phyloP scores from a whole-genome alignment of 2,329 filamentous ascomycete species.

The Teratosphaeria epicoccoides region DNA sequence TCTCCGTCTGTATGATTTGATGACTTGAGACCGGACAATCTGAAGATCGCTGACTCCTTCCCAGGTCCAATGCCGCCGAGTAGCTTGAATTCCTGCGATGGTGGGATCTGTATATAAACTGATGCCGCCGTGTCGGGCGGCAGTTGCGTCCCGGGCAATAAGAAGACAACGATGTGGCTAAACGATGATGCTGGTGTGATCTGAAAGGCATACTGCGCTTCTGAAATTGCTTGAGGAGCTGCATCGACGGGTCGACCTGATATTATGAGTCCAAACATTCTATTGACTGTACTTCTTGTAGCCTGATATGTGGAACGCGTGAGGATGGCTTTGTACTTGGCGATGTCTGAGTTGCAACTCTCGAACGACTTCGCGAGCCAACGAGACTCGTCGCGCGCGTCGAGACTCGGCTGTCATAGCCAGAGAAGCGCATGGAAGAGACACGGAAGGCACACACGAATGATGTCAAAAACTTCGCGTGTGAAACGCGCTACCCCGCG shows the following conservation, averaged over 20 bases:
- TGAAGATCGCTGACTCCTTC: conserved; percentile 88
- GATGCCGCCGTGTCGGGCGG: conserved; percentile 71
- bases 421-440: background rate
- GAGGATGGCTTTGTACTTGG: background rate
- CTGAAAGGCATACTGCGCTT: conserved; percentile 52
- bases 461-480: background rate
- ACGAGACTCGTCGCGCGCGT: background rate
- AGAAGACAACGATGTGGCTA: conserved; percentile 74
- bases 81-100: conserved; percentile 58
- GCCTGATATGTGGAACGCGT: background rate
- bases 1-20: conserved; percentile 35
- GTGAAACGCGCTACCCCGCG: background rate
- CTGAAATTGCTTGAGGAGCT: conserved; percentile 43
- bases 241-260: conserved; percentile 51
- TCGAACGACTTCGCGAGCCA: background rate
- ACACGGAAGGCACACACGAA: background rate
- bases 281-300: background rate
- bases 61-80: conserved; percentile 81
- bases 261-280: conserved; percentile 52
- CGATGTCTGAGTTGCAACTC: background rate
- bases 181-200: conserved; percentile 54
- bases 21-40: conserved; percentile 43
- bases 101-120: conserved; percentile 73
- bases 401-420: background rate
- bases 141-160: conserved; percentile 66